Conservation (phyloP, 2,329 filamentous ascomycete species). For the Ramularia collo-cygni region DNA sequence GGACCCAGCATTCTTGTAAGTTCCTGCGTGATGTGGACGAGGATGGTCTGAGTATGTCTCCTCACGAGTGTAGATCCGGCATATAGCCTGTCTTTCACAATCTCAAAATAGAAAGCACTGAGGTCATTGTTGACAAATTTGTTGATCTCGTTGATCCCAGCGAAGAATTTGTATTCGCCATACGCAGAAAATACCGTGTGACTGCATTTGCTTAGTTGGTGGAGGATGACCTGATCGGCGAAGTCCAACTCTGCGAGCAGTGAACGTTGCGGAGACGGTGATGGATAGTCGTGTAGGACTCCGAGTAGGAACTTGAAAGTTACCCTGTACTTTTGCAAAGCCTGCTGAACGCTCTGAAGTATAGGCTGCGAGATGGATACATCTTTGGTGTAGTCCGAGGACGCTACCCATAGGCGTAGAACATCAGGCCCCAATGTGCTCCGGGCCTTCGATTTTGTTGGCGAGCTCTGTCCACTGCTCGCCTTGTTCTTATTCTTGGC, state of each 20-base stretch:
- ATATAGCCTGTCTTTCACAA: conserved; percentile 86
- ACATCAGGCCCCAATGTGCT: conserved; percentile 68
- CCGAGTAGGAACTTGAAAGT: conserved; percentile 89
- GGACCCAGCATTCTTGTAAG: conserved; percentile 74
- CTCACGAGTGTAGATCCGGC: conserved; percentile 65
- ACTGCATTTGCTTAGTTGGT: conserved; percentile 64
- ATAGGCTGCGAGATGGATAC: conserved; percentile 73
- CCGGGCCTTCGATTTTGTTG: conserved; percentile 19
- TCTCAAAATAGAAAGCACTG: conserved; percentile 90
- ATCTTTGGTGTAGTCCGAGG: conserved; percentile 85
- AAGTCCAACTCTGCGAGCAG: conserved; percentile 17
- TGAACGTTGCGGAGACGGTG: conserved; percentile 9
- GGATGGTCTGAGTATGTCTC: conserved; percentile 48
- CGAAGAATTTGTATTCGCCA: conserved; percentile 72
- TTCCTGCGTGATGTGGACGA: conserved; percentile 59
- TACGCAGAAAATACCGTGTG: conserved; percentile 59
- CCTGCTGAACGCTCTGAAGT: conserved; percentile 67
- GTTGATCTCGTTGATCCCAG: conserved; percentile 65
- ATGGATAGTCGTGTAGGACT: conserved; percentile 40
- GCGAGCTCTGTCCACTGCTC: conserved; percentile 25
- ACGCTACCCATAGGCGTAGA: conserved; percentile 83
- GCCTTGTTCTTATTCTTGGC: conserved; percentile 38
- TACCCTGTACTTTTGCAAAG: conserved; percentile 78
- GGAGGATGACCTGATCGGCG: conserved; percentile 65
- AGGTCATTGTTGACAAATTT: conserved; percentile 76